A percentile compares a stretch with the other conserved stretches of the same genome.
Evolutionary conservation across 2,329 filamentous ascomycete species (phyloP).

Genomic region (Exophiala alcalophila): DNA sequence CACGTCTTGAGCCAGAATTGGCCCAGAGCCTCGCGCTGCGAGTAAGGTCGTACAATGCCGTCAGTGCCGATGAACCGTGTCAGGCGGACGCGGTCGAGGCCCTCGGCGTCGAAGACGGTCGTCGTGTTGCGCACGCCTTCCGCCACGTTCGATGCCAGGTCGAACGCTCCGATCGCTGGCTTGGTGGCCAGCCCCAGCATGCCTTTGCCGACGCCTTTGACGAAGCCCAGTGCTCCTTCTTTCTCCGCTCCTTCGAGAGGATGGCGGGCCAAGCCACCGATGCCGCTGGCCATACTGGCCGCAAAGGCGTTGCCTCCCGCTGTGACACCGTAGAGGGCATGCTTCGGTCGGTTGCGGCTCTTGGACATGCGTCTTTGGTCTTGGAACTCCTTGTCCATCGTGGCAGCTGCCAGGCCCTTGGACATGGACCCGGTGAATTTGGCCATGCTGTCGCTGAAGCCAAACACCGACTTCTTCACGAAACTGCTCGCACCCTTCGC

Average conservation of each 20-base stretch:
- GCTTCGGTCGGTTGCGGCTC: constrained; percentile 90
- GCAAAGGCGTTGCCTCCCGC: constrained; percentile 94
- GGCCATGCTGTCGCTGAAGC: constrained; percentile 93
- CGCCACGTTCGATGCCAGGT: constrained; percentile 93
- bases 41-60: constrained; percentile 91
- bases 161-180: constrained; percentile 92
- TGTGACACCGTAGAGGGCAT: constrained; percentile 93
- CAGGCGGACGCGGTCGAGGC: constrained; percentile 89
- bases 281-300: constrained; percentile 85
- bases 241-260: constrained; percentile 94
- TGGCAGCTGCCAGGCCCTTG: constrained; percentile 92
- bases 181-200: constrained; percentile 93
- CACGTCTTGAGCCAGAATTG: constrained; percentile 99
- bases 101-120: constrained; percentile 92
- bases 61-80: constrained; percentile 89
- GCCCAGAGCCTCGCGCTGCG: constrained; percentile 87
- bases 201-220: constrained; percentile 96
- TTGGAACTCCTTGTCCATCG: constrained; percentile 97
- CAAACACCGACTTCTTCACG: constrained; percentile 97
- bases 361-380: constrained; percentile 91
- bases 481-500: constrained; percentile 96
- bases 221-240: constrained; percentile 88
- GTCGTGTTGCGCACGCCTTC: constrained; percentile 98
- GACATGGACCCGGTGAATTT: constrained; percentile 97
- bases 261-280: constrained; percentile 88